Evolutionary conservation across 345 rosid genomes (phyloP), one percentile per base, ranked within the genome.

Genomic region (Gossypium raimondii): DNA sequence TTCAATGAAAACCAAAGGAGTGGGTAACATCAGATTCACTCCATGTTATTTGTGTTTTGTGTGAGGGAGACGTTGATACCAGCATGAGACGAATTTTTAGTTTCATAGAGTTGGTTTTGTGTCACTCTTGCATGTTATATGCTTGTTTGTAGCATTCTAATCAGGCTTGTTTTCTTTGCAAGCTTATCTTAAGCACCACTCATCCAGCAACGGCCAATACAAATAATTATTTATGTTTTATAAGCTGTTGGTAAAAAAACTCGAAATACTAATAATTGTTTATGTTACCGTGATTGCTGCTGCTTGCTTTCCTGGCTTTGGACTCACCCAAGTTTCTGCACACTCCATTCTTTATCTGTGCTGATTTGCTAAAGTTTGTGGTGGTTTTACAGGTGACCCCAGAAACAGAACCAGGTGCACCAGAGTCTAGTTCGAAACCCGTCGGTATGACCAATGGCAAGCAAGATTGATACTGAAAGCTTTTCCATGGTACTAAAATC

Each of bases 401-500:
- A 55, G 85, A 80, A 83, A 67, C 59, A 11, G 80, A 76, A 14
- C 60, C 70, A 16, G 72, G 56, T 55, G 53, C 57, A 29, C 20
- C 70, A 0, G 82, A 65, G 66, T 55, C 80, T 64, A n/a, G 44
- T 22, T 61, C 79, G 14, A 79, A 74, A 76, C 72, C 68, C 7
- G 63, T 13, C 9, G 82, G 58, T 65, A 52, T 34, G 13, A 79
- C 38, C 7, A 81, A 76, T 70, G 65, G 62, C 61, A 83, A 85
- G 78, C 79, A 73, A 50, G 81, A 83, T 53, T 82, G 70, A 83
- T 44, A 72, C 62, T 65, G 73, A 80, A 51, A 56, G 53, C 63
- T 64, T 27, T 51, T 75, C 50, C 18, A 55, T 67, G 67, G 56
- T 8, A 44, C 41, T 0, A 27, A n/a, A 9, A n/a, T 17, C 4